These are phyloP conservation scores for Bryoerythrophyllum caledonicum DNA, from an alignment of 225 moss, liverwort and hornwort genomes.

Conservation along the genomic window DNA sequence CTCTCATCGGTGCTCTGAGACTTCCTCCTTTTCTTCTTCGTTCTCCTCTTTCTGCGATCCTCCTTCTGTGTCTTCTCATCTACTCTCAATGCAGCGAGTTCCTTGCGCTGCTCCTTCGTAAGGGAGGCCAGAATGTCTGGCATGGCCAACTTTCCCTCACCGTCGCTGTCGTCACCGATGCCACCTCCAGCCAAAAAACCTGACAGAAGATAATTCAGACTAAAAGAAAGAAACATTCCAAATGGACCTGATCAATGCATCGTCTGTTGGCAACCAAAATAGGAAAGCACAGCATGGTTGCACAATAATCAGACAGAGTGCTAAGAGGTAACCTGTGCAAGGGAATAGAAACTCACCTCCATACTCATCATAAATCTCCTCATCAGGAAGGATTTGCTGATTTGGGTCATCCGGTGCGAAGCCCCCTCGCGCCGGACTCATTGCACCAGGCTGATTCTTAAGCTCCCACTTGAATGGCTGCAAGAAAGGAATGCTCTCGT, in stretches of 20 bases:
- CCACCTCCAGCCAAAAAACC: constrained; percentile 82
- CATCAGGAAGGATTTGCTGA: constrained; percentile 98
- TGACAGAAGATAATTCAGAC: constrained; percentile 27
- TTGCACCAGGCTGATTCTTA: constrained; percentile 86
- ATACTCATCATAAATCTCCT: constrained; percentile 98
- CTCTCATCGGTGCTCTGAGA: constrained; percentile 26
- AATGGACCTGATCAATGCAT: background rate
- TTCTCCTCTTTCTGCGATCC: constrained; percentile 54
- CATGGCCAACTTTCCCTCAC: constrained; percentile 49
- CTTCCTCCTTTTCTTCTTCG: constrained; percentile 39
- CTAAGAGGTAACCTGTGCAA: constrained; percentile 1
- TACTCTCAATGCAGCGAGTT: constrained; percentile 67
- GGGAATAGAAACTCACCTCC: constrained; percentile 52
- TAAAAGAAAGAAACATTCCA: background rate
- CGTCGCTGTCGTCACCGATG: constrained; percentile 52
- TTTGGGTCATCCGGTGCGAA: constrained; percentile 92
- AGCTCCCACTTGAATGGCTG: constrained; percentile 95
- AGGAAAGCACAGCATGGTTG: background rate
- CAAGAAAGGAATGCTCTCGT: background rate
- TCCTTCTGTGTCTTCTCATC: constrained; percentile 55
- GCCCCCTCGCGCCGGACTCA: constrained; percentile 98
- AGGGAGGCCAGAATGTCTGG: constrained; percentile 81
- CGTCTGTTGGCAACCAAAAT: background rate
- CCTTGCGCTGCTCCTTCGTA: constrained; percentile 74
- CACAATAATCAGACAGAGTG: background rate